Conservation (phyloP, 257 asterid species). For the Euphrasia confusa region DNA sequence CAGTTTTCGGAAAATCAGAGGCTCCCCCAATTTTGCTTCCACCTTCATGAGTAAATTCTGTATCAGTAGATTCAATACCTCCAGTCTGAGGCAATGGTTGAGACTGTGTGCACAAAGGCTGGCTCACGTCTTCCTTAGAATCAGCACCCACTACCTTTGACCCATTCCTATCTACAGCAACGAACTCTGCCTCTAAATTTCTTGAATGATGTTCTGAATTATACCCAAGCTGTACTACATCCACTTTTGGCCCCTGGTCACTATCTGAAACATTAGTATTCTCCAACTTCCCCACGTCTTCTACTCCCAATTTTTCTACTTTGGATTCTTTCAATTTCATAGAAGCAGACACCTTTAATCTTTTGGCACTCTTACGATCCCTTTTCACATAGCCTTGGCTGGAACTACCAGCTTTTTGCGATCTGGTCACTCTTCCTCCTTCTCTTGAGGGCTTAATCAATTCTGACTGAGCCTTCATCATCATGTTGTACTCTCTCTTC, state of each 20-base stretch:
- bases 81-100: conserved; percentile 24
- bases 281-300: background rate
- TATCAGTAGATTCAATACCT: conserved; percentile 6
- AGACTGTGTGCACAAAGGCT: conserved; percentile 23
- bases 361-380: conserved; percentile 26
- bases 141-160: conserved; percentile 25
- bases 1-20: conserved; percentile 25
- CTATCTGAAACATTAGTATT: background rate
- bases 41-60: conserved; percentile 23
- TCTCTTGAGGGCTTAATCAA: conserved; percentile 41
- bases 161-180: conserved; percentile 19
- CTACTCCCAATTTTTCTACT: conserved; percentile 30
- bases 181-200: conserved; percentile 28
- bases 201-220: conserved; percentile 22
- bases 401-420: conserved; percentile 38
- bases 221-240: conserved; percentile 26
- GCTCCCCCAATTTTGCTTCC: conserved; percentile 14
- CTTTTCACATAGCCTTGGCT: conserved; percentile 22
- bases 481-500: conserved; percentile 78
- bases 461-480: conserved; percentile 70
- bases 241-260: conserved; percentile 15
- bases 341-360: conserved; percentile 17
- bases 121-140: conserved; percentile 23
- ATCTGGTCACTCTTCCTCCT: conserved; percentile 65
- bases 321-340: conserved; percentile 39